A percentile compares a stretch with the other conserved stretches of the same genome.
These are phyloP conservation scores for Astragalus membranaceus DNA, from an alignment of 306 rosid species.

Conservation along the genomic window DNA sequence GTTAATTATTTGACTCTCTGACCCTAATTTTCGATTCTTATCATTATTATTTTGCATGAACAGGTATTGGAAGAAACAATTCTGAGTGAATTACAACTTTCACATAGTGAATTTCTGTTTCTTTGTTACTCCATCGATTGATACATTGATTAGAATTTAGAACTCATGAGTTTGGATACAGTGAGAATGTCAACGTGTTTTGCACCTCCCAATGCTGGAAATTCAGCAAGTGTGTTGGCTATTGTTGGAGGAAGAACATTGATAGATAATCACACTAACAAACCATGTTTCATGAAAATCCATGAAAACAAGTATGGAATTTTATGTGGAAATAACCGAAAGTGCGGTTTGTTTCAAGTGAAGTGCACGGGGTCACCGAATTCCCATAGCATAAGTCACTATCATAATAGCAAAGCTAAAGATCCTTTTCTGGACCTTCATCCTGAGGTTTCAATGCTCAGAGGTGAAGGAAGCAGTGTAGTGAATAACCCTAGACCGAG, in stretches of 20 bases:
- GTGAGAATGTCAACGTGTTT: slow-evolving; percentile 56
- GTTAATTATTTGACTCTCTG: background rate
- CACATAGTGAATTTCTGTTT: background rate
- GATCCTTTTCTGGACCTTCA: slow-evolving; percentile 92
- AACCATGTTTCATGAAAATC: slow-evolving; percentile 32
- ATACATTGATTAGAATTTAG: background rate
- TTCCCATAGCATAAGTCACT: slow-evolving; percentile 50
- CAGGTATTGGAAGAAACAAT: slow-evolving; percentile 47
- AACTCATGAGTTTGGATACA: slow-evolving; percentile 18
- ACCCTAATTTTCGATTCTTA: slow-evolving; percentile 15
- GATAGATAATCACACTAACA: slow-evolving; percentile 37
- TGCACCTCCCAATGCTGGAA: slow-evolving; percentile 51
- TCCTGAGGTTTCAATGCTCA: slow-evolving; percentile 90
- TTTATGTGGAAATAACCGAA: slow-evolving; percentile 31
- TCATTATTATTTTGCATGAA: background rate
- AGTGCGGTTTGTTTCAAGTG: slow-evolving; percentile 37
- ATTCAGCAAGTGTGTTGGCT: slow-evolving; percentile 48
- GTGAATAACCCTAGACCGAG: slow-evolving; percentile 45
- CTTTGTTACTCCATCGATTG: background rate
- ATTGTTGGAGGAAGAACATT: slow-evolving; percentile 48
- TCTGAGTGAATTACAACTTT: slow-evolving; percentile 21
- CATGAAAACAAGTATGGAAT: slow-evolving; percentile 35
- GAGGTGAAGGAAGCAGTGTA: slow-evolving; percentile 63
- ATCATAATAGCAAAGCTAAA: slow-evolving; percentile 58
- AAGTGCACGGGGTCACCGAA: slow-evolving; percentile 50